Evolutionary conservation across 768 basidiomycete species (phyloP).

Genomic region (Auriscalpium vulgare): DNA sequence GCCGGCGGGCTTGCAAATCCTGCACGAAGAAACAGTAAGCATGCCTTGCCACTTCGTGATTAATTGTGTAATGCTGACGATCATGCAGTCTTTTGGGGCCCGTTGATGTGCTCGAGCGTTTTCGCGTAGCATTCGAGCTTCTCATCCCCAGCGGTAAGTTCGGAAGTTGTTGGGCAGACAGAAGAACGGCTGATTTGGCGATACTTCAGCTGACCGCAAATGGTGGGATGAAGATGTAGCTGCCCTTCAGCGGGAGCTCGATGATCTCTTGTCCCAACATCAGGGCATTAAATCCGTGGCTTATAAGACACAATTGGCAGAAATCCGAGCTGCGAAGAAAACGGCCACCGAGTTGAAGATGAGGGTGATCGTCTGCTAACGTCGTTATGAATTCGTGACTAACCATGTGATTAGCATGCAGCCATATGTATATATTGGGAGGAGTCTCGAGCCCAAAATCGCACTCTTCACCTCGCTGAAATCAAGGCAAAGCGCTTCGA

Average conservation of each 20-base stretch:
- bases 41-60: neutral
- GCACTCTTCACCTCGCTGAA: slow-evolving; percentile 2
- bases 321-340: neutral
- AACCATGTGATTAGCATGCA: neutral
- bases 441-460: neutral
- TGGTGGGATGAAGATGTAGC: too few relatives aligned
- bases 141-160: neutral
- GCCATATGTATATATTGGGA: slow-evolving; percentile 3
- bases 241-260: neutral
- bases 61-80: neutral
- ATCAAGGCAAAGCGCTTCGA: slow-evolving; percentile 5
- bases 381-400: neutral
- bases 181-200: too few relatives aligned
- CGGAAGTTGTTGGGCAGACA: neutral
- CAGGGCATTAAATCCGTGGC: neutral
- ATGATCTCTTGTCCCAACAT: neutral
- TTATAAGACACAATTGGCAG: neutral
- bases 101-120: neutral
- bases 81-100: neutral
- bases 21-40: slow-evolving; percentile 5
- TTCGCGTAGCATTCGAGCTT: neutral
- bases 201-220: too few relatives aligned
- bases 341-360: neutral
- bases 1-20: slow-evolving; percentile 9
- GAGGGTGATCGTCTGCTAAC: neutral